Evolutionary conservation across 495 filamentous ascomycete species (phyloP), one percentile per base, ranked within the genome.

Genomic region (Astrothelium macrocarpum): DNA sequence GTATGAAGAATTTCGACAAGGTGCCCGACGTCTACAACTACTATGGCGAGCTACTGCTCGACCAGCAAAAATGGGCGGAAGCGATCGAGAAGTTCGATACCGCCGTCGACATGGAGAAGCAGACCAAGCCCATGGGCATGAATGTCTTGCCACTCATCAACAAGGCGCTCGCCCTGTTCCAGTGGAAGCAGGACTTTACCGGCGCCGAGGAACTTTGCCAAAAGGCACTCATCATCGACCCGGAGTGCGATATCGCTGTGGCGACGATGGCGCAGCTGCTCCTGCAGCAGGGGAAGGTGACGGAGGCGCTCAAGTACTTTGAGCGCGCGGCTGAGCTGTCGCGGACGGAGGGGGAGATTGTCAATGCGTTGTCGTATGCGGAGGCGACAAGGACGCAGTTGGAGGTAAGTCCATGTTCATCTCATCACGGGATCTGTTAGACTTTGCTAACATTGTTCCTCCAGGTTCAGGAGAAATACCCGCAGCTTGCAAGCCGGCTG

Each of bases 11-110:
- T 77, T 99, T 99, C 71, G 89, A 91, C 66, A 89, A 90, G 67
- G 90, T 93, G 10, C 92, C 94, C 4, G 94, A 99, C 72, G 94
- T 99, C 2, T 99, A 97, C 80, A 99, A 99, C 80, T 99, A 97
- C 83, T 97, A 95, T 67, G 94, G 94, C 71, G 94, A 99, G 77
- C 83, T 99, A n/a, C 81, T 99, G 26, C 85, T 99, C 25, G 94
- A 99, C 78, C 94, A 99, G 79, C 85, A 89, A 75, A 95, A 96
- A 77, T 97, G 84, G 74, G 80, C 89, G 59, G 94, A 97, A 72
- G 94, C 94, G 14, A 95, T 99, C 67, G 88, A 96, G 78, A 96
- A 97, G 79, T 99, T 99, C 71, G 94, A 99, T 72, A 94, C 85
- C 58, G 94, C 95, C 0, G 90, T 97, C 56, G 92, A 97, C 73